These are phyloP conservation scores for Nicotiana obtusifolia DNA, from an alignment of 257 asterid species.

Conservation along the genomic window DNA sequence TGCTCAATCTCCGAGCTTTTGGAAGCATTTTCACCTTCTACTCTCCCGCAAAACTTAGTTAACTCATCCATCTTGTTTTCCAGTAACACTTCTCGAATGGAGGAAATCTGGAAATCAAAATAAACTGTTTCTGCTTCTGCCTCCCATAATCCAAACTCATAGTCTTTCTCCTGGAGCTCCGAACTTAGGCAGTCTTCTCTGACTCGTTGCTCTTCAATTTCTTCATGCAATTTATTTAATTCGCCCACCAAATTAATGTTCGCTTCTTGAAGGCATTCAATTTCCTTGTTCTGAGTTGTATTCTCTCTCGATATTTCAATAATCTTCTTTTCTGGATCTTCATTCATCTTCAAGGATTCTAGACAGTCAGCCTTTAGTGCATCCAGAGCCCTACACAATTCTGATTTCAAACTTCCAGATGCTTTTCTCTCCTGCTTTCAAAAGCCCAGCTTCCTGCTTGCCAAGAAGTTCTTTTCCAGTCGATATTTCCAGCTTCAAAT, in stretches of 20 bases:
- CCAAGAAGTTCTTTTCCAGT: constrained; percentile 29
- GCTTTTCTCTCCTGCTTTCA: constrained; percentile 47
- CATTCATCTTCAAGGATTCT: constrained; percentile 32
- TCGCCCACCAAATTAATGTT: constrained; percentile 48
- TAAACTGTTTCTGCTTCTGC: constrained; percentile 66
- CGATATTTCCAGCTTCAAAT: constrained; percentile 38
- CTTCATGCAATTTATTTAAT: constrained; percentile 40
- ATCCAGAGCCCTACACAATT: constrained; percentile 32
- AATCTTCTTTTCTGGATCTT: constrained; percentile 44
- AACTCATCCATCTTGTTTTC: constrained; percentile 74
- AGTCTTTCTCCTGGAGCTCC: constrained; percentile 51
- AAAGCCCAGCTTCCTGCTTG: constrained; percentile 39
- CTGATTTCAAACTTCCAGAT: constrained; percentile 44
- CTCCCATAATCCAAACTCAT: constrained; percentile 77
- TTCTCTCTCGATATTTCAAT: constrained; percentile 41
- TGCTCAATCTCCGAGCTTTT: constrained; percentile 47
- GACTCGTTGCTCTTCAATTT: constrained; percentile 46
- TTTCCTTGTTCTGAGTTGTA: constrained; percentile 43
- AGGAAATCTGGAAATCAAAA: constrained; percentile 76
- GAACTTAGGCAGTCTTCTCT: constrained; percentile 52
- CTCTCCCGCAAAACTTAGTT: constrained; percentile 39
- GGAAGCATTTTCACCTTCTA: constrained; percentile 35
- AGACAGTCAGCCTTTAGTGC: constrained; percentile 41
- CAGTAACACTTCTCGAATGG: constrained; percentile 49
- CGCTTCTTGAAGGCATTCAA: constrained; percentile 35